Conservation (phyloP, 345 rosid species). For the Camelina sativa region DNA sequence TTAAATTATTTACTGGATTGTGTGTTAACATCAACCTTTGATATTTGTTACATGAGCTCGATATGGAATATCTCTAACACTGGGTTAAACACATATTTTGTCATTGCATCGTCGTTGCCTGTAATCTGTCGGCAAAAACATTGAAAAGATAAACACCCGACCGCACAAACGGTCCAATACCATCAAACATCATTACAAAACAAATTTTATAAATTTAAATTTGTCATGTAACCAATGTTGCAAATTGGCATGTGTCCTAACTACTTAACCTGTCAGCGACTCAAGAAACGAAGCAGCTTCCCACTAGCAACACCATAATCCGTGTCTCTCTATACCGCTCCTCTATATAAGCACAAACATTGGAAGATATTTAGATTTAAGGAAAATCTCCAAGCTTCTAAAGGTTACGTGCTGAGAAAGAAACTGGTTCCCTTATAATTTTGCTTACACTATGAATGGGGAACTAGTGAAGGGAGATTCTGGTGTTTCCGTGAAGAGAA, state of each 20-base stretch:
- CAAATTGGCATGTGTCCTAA: slow-evolving; percentile 41
- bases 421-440: not conserved
- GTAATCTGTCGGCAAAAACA: too few relatives aligned
- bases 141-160: too few relatives aligned
- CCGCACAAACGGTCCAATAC: slow-evolving; percentile 42
- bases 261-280: slow-evolving; percentile 33
- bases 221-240: slow-evolving; percentile 23
- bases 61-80: too few relatives aligned
- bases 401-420: slow-evolving; percentile 23
- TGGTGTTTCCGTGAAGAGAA: not conserved
- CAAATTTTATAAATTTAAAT: not conserved
- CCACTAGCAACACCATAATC: slow-evolving; percentile 29
- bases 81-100: too few relatives aligned
- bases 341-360: slow-evolving; percentile 29
- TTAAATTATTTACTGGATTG: too few relatives aligned
- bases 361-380: not conserved
- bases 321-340: not conserved
- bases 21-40: too few relatives aligned
- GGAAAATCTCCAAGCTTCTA: slow-evolving; percentile 4
- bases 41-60: too few relatives aligned
- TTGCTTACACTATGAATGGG: slow-evolving; percentile 11
- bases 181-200: slow-evolving; percentile 23
- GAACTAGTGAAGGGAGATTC: not conserved
- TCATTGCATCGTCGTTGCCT: too few relatives aligned
- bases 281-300: slow-evolving; percentile 32